These are phyloP conservation scores for Xylariaceae sp. DNA, from an alignment of 2,329 filamentous ascomycete genomes.

Conservation along the genomic window DNA sequence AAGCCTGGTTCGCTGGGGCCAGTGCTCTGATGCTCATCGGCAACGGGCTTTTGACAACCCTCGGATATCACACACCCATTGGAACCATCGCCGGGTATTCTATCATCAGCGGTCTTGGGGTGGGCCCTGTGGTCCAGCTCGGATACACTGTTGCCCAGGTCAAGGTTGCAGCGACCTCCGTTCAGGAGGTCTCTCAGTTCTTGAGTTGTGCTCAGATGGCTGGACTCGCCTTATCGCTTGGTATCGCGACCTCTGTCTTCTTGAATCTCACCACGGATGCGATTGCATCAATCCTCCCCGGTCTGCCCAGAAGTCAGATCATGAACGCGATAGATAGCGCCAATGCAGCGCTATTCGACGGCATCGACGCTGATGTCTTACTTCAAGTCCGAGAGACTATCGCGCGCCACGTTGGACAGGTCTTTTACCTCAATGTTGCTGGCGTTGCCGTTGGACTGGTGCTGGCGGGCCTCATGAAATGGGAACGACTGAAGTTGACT, in stretches of 20 bases:
- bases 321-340: constrained; percentile 5
- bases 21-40: constrained; percentile 8
- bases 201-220: constrained; percentile 14
- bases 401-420: constrained; percentile 2
- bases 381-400: not conserved
- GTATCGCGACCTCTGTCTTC: constrained; percentile 13
- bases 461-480: not conserved
- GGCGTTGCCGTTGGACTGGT: constrained; percentile 5
- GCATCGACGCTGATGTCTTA: not conserved
- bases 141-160: constrained; percentile 10
- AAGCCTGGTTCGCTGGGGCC: constrained; percentile 5
- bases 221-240: constrained; percentile 11
- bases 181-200: constrained; percentile 2
- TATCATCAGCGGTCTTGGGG: constrained; percentile 10
- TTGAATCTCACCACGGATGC: constrained; percentile 10
- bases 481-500: constrained; percentile 5
- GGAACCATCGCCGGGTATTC: constrained; percentile 4
- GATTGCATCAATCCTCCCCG: constrained; percentile 6
- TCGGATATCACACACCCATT: constrained; percentile 6
- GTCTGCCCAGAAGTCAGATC: constrained; percentile 1
- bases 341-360: not conserved
- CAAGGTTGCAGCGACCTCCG: constrained; percentile 2
- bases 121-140: constrained; percentile 8
- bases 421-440: constrained; percentile 11
- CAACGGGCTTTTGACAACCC: not conserved